Percentiles rank a stretch among this genome's conserved stretches.
Conservation (phyloP, 2,329 filamentous ascomycete species). For the Botrytis hyacinthi region DNA sequence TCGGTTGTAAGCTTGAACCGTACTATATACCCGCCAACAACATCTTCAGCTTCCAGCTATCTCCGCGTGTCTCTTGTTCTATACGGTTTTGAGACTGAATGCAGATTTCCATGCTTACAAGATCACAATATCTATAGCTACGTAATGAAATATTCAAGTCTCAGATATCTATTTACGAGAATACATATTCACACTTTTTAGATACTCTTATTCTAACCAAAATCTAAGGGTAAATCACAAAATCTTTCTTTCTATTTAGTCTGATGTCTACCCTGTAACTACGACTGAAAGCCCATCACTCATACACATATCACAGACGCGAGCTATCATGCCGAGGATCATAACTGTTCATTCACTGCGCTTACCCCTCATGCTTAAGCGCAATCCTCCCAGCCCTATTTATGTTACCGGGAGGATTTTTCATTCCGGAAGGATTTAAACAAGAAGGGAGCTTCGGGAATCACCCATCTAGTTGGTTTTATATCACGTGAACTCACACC, state of each 20-base stretch:
- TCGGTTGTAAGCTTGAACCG: background rate
- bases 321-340: background rate
- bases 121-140: background rate
- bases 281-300: background rate
- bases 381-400: conserved; percentile 3
- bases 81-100: background rate
- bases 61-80: background rate
- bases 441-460: background rate
- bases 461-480: background rate
- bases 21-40: background rate
- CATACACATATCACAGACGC: background rate
- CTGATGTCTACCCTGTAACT: background rate
- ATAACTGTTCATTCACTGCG: background rate
- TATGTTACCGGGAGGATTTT: background rate
- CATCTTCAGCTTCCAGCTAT: background rate
- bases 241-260: background rate
- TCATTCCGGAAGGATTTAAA: conserved; percentile 1
- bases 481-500: background rate
- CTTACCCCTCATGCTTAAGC: background rate
- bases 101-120: background rate
- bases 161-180: too few species aligned
- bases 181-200: background rate
- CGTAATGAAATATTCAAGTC: too few species aligned
- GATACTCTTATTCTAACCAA: background rate
- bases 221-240: background rate